Base-by-base conservation (phyloP, 192 early-diverging fungal genomes). In the Phycomyces blakesleeanus region DNA sequence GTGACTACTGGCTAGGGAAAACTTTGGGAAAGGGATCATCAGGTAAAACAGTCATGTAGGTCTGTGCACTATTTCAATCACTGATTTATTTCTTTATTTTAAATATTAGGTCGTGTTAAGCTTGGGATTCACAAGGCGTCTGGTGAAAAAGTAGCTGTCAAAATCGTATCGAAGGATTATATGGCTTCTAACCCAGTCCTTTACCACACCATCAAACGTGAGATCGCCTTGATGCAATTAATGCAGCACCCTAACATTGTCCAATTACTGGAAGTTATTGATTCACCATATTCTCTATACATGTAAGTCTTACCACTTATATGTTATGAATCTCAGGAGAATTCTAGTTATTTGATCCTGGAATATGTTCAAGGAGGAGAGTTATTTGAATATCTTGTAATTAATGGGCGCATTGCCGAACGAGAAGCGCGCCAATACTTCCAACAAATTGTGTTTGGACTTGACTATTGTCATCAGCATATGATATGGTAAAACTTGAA, bases 331-430 rank as follows among this genome's bases (percentile, higher is more conserved):
- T 44, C 89, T 92, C 68, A 95, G 97, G 74, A 95, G 96, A 37
- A 94, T 98, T 71, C 87, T 97, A 29, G 87, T 98, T 41, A 16
- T 21, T 38, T 20, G 37, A 49, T 59, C 57, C 54, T 63, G 34
- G 49, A 51, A 1, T 52, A 11, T 64, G 8, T 18, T 27, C 29
- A 55, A 70, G 68, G 68, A 21, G 94, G 96, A 37, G 96, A 98
- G 71, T 78, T 98, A 37, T 98, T 98, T 74, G 94, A 98, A 73
- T 88, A 97, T 81, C 94, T 98, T 64, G 78, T 97, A 50, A 90
- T 91, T 0, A 93, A 92, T 55, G 83, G 89, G 8, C 93, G 93
- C 64, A 78, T 98, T 44, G 88, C 86, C 64, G 96, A 98, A 71
- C 71, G 75, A 44, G 96, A 98, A 39, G 93, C 96, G 0, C 85